These are phyloP conservation scores for Phoma sp. DNA, from an alignment of 2,329 filamentous ascomycete genomes.

Conservation along the genomic window DNA sequence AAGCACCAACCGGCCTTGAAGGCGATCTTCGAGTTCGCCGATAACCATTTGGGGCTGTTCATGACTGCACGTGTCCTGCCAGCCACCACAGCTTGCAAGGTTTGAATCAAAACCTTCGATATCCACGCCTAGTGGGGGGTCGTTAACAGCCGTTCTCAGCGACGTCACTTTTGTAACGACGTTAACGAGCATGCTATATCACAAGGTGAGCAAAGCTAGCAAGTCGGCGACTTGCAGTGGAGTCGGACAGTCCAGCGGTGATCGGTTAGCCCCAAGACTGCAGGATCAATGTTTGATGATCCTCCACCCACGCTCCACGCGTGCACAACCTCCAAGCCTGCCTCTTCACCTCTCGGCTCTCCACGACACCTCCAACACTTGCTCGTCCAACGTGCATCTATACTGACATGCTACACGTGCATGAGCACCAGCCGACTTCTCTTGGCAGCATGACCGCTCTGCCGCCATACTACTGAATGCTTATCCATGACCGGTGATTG, in stretches of 20 bases:
- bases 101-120: not conserved
- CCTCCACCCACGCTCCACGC: not conserved
- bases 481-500: conserved; percentile 10
- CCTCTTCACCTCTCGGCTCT: not conserved
- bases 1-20: not conserved
- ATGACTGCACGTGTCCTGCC: not conserved
- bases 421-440: not conserved
- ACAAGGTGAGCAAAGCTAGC: not conserved
- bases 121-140: not conserved
- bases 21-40: not conserved
- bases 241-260: not conserved
- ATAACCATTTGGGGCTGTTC: not conserved
- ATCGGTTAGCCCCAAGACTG: conserved; percentile 4
- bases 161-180: conserved; percentile 11
- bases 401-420: not conserved
- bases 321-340: not conserved
- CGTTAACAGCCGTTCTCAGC: not conserved
- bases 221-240: not conserved
- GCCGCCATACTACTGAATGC: not conserved
- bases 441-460: conserved; percentile 6
- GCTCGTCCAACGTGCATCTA: not conserved
- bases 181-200: not conserved
- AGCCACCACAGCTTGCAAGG: conserved; percentile 1
- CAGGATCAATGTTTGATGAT: conserved; percentile 10
- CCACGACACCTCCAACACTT: not conserved